A percentile compares a stretch with the other conserved stretches of the same genome.
These are phyloP conservation scores for Crucibulum laeve DNA, from an alignment of 768 basidiomycete species.

Conservation along the genomic window DNA sequence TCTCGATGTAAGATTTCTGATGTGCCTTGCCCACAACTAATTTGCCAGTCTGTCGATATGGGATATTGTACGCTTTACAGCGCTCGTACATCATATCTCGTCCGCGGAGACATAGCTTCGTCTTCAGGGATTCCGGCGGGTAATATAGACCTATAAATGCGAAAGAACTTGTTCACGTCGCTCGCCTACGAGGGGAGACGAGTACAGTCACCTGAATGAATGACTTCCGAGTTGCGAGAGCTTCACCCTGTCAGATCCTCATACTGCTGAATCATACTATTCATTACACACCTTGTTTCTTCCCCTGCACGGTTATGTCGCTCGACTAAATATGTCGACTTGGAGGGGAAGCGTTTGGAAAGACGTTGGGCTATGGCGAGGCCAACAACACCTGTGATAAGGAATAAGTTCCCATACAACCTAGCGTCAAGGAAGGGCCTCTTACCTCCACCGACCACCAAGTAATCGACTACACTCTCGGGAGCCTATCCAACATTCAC, in stretches of 20 bases:
- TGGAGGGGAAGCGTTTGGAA: slow-evolving; percentile 54
- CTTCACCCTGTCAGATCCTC: slow-evolving; percentile 30
- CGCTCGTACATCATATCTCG: slow-evolving; percentile 78
- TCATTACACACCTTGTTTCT: slow-evolving; percentile 66
- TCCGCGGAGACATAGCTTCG: slow-evolving; percentile 80
- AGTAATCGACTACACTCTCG: slow-evolving; percentile 71
- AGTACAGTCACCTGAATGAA: slow-evolving; percentile 75
- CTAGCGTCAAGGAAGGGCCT: neutral
- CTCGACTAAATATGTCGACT: slow-evolving; percentile 80
- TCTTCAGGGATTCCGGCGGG: slow-evolving; percentile 79
- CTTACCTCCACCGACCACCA: slow-evolving; percentile 85
- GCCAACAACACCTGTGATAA: slow-evolving; percentile 68
- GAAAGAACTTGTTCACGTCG: neutral
- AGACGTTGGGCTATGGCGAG: slow-evolving; percentile 81
- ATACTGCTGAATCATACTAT: neutral
- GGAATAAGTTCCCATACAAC: neutral
- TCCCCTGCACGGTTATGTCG: slow-evolving; percentile 71
- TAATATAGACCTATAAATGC: slow-evolving; percentile 69
- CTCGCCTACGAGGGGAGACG: neutral
- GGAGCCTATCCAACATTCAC: slow-evolving; percentile 41
- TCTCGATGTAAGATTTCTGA: slow-evolving; percentile 68
- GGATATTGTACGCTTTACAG: slow-evolving; percentile 60
- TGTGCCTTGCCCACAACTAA: slow-evolving; percentile 76
- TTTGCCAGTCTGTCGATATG: slow-evolving; percentile 76
- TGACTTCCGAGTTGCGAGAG: slow-evolving; percentile 92